Evolutionary conservation across 192 early-diverging fungal species (phyloP).

Genomic region (Mortierella alpina): DNA sequence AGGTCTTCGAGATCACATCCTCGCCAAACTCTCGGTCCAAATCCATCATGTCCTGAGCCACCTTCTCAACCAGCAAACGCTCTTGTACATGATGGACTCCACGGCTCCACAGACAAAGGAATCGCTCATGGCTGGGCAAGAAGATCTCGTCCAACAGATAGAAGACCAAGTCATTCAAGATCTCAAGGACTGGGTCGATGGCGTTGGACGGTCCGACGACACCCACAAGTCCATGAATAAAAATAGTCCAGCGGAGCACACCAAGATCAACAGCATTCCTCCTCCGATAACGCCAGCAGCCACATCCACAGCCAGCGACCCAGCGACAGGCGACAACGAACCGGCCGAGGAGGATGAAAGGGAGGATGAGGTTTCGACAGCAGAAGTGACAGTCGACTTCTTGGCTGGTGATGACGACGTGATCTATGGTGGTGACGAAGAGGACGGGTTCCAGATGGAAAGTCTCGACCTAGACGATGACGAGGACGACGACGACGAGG

Average conservation of each 20-base stretch:
- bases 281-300: neutral
- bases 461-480: neutral
- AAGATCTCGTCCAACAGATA: constrained; percentile 17
- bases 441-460: neutral
- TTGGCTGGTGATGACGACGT: constrained; percentile 8
- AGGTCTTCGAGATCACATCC: constrained; percentile 19
- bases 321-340: too few species aligned
- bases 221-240: constrained; percentile 1
- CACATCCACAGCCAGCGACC: neutral
- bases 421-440: neutral
- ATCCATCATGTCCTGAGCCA: constrained; percentile 28
- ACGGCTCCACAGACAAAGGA: constrained; percentile 30
- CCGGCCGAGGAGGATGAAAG: too few species aligned
- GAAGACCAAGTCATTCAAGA: constrained; percentile 24
- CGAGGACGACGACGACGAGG: constrained; percentile 10
- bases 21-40: constrained; percentile 25
- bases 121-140: constrained; percentile 9
- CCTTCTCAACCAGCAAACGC: constrained; percentile 9
- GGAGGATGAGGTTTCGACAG: neutral
- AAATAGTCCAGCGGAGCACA: neutral
- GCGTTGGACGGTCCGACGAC: neutral
- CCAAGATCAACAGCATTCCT: neutral
- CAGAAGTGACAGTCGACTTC: constrained; percentile 3
- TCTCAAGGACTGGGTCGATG: constrained; percentile 27
- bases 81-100: constrained; percentile 19